Evolutionary conservation across 2,329 filamentous ascomycete species (phyloP), one percentile per base, ranked within the genome.

Genomic region (Ilyonectria sp.): DNA sequence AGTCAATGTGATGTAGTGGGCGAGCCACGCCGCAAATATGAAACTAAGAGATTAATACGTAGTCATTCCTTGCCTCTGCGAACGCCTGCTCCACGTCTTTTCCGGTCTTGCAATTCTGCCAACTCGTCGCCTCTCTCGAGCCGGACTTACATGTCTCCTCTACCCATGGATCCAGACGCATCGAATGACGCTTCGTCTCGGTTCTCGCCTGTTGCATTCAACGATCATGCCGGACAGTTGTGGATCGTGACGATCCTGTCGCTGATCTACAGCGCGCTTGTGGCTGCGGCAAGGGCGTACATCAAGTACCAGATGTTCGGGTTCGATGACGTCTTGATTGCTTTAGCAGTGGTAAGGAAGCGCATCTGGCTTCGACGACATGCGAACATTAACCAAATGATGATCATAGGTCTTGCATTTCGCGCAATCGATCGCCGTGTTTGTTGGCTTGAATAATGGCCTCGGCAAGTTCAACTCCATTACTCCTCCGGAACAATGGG

Each of bases 241-340:
- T 74, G 71, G 71, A 74, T 74, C 52, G 44, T 74, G 15, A 69
- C 71, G 0, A 71, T 72, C 17, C 26, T 74, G 47, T 71, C 71
- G 6, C 61, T 74, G 43, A 72, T 74, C 61, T 74, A 74, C 61
- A 66, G 49, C 29, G 21, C 50, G 15, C 63, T 69, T 63, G 64
- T 74, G 17, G 68, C 59, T 2, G 21, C 55, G 21, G 65, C 70
- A 9, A 61, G 72, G 35, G 54, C 63, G 3, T 74, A 71, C 21
- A 73, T 74, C 63, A 74, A 74, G 46, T 71, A 69, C n/a, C 40
- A 62, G 8, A 74, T 74, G 71, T 63, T 72, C 21, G 71, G 72
- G 1, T 60, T 69, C 13, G 72, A 74, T 10, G 72, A 74, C 21
- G 23, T 47, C 13, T 11, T 74, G 5, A 71, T 68, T 49, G 57